Percentiles rank a stretch among this genome's conserved stretches.
These are phyloP conservation scores for Suillus decipiens DNA, from an alignment of 768 basidiomycete genomes.

Conservation along the genomic window DNA sequence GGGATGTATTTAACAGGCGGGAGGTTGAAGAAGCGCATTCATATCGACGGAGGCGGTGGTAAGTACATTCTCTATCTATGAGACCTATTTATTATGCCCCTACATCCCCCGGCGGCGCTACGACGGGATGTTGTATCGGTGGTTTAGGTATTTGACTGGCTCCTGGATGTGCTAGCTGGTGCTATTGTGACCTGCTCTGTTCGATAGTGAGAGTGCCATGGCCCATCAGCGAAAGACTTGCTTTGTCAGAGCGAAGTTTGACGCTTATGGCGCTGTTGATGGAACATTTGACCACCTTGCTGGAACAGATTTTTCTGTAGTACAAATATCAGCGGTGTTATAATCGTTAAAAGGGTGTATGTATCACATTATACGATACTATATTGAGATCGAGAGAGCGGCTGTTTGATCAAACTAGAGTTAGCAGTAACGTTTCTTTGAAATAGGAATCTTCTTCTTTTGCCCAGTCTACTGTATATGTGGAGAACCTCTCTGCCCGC, in stretches of 20 bases:
- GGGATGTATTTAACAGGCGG: constrained; percentile 67
- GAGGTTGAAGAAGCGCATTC: constrained; percentile 73
- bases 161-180: neutral
- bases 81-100: neutral
- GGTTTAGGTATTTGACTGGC: neutral
- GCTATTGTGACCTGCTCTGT: neutral
- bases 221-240: neutral
- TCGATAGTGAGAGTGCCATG: neutral
- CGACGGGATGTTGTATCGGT: neutral
- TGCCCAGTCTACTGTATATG: no score
- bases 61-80: neutral
- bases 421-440: no score
- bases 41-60: constrained; percentile 43
- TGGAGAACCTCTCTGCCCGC: no score
- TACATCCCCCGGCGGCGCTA: neutral
- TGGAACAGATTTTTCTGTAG: no score
- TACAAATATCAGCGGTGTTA: no score
- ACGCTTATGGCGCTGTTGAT: neutral
- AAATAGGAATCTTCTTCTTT: no score
- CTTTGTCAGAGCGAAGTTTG: neutral
- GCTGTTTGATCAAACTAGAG: no score
- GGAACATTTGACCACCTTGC: neutral
- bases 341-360: no score
- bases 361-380: no score
- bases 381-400: no score